Evolutionary conservation across 2,329 filamentous ascomycete species (phyloP).

Genomic region (Fonsecaea pugnacius): DNA sequence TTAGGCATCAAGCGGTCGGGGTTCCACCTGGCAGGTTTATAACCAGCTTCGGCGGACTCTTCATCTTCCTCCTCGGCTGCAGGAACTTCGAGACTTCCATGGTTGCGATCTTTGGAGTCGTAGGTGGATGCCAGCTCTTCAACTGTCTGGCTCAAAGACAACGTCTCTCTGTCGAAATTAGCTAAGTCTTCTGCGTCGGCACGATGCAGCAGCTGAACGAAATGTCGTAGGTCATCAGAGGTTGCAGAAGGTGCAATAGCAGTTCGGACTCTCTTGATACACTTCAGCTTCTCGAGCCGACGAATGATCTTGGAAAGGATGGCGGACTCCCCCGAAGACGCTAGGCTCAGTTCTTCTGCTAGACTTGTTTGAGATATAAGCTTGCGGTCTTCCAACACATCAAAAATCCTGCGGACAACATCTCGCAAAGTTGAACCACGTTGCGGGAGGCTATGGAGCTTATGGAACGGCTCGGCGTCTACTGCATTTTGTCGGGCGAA

Average conservation of each 20-base stretch:
- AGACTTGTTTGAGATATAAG: conserved; percentile 27
- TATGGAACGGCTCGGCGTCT: conserved; percentile 6
- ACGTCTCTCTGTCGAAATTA: conserved; percentile 44
- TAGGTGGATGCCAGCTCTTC: conserved; percentile 29
- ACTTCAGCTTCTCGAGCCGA: conserved; percentile 52
- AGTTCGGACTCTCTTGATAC: conserved; percentile 50
- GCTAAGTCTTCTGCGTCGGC: conserved; percentile 47
- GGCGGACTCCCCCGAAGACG: conserved; percentile 21
- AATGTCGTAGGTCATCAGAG: conserved; percentile 46
- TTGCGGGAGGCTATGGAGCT: neutral
- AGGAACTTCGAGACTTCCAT: conserved; percentile 31
- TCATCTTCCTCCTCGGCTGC: conserved; percentile 24
- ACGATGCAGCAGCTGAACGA: conserved; percentile 50
- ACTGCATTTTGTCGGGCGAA: conserved; percentile 44
- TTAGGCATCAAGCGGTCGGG: conserved; percentile 59
- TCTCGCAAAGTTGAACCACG: conserved; percentile 24
- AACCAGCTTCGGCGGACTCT: conserved; percentile 36
- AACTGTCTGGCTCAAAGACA: conserved; percentile 24
- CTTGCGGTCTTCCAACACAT: conserved; percentile 20
- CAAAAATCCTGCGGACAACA: conserved; percentile 32
- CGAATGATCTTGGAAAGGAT: conserved; percentile 50
- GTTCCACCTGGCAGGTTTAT: conserved; percentile 57
- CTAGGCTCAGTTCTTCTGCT: conserved; percentile 22
- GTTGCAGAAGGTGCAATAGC: conserved; percentile 47
- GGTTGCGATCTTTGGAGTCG: conserved; percentile 16